Conservation (phyloP, 805 yeast species). For the Wickerhamomyces ciferrii region DNA sequence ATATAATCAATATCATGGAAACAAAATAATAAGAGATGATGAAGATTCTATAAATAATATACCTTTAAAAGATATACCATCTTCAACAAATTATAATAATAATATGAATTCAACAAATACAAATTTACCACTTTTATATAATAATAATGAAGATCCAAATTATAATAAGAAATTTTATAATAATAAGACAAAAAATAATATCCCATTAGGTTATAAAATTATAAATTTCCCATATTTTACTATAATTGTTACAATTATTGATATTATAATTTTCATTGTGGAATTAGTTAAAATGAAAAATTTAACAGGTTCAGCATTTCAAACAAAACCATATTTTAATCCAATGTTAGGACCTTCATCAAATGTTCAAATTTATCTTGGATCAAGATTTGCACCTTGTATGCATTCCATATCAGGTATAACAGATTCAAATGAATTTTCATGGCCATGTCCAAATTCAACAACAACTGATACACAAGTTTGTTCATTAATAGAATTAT, state of each 20-base stretch:
- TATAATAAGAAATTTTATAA: not conserved
- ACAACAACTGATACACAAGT: conserved; percentile 49
- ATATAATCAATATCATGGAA: not conserved
- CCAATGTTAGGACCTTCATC: conserved; percentile 79
- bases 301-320: conserved; percentile 60
- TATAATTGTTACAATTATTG: conserved; percentile 30
- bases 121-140: not conserved
- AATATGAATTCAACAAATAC: not conserved
- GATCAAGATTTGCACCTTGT: conserved; percentile 68
- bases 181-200: not conserved
- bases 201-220: not conserved
- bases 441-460: conserved; percentile 67
- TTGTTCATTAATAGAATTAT: conserved; percentile 51
- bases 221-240: conserved; percentile 10
- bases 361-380: conserved; percentile 60
- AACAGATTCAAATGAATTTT: conserved; percentile 39
- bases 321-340: conserved; percentile 65
- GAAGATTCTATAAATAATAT: not conserved
- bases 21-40: not conserved
- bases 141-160: not conserved
- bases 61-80: not conserved
- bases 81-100: not conserved
- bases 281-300: conserved; percentile 53
- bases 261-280: conserved; percentile 52
- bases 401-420: conserved; percentile 48